phyloP scores from a whole-genome alignment of 192 early-diverging fungal species.

The Backusella sp. region DNA sequence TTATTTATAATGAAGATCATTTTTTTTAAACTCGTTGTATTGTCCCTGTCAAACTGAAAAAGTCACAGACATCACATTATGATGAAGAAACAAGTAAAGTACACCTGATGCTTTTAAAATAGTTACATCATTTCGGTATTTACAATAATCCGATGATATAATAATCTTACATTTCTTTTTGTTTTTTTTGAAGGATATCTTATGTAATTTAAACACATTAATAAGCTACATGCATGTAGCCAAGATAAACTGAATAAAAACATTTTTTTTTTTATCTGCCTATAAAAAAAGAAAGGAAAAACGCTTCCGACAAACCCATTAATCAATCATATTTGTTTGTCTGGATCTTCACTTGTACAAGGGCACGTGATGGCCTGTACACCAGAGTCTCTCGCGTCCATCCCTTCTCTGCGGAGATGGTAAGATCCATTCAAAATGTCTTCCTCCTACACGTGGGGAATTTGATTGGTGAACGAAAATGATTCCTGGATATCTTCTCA shows the following conservation, averaged over 20 bases:
- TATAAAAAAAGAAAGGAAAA: not conserved
- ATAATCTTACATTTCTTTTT: not conserved
- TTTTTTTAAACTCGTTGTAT: not conserved
- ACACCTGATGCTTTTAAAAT: not conserved
- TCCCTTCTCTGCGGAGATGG: conserved; percentile 2
- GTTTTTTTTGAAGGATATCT: not conserved
- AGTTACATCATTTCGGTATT: not conserved
- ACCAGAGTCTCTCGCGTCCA: not conserved
- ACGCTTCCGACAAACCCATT: not conserved
- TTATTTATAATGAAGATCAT: not conserved
- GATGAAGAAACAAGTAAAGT: not conserved
- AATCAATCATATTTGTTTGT: not conserved
- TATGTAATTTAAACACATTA: not conserved
- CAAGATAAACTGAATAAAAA: not conserved
- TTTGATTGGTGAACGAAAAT: not conserved
- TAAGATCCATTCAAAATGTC: conserved; percentile 5
- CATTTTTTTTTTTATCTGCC: not conserved
- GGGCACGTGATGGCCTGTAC: not conserved
- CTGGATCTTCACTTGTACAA: not conserved
- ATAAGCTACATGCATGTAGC: not conserved
- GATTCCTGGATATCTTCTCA: not conserved
- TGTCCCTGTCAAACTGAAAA: conserved; percentile 3
- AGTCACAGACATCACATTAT: not conserved
- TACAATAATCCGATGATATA: not conserved
- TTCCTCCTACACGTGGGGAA: not conserved